phyloP scores from a whole-genome alignment of 768 basidiomycete genomes.

The Suillus cothurnatus region DNA sequence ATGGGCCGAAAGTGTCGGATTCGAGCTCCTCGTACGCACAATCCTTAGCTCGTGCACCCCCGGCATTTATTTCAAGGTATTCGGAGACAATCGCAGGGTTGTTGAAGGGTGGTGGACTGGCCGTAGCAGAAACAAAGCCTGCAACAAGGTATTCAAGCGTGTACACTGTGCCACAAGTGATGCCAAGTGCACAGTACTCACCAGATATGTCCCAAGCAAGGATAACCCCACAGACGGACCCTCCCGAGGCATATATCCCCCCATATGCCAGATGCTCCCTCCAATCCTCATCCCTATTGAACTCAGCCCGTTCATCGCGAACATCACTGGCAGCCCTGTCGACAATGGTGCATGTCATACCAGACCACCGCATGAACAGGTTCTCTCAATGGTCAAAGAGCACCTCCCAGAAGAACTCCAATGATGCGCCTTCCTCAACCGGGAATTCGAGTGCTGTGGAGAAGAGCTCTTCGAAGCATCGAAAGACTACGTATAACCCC shows the following conservation, averaged over 20 bases:
- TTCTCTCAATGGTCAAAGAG: neutral
- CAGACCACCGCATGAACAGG: neutral
- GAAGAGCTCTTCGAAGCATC: neutral
- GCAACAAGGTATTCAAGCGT: slow-evolving; percentile 31
- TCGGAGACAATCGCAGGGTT: slow-evolving; percentile 36
- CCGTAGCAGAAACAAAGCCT: slow-evolving; percentile 25
- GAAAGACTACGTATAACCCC: neutral
- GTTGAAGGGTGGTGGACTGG: slow-evolving; percentile 42
- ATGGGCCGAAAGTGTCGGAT: slow-evolving; percentile 26
- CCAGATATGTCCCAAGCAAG: no score
- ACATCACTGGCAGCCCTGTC: neutral
- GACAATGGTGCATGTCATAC: no score
- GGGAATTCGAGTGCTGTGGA: neutral
- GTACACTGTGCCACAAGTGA: slow-evolving; percentile 8
- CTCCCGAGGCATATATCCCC: slow-evolving; percentile 1
- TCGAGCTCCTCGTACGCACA: slow-evolving; percentile 39
- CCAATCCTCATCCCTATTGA: slow-evolving; percentile 11
- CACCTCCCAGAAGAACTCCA: neutral
- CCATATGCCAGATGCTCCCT: slow-evolving; percentile 12
- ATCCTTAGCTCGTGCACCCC: slow-evolving; percentile 9
- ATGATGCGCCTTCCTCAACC: neutral
- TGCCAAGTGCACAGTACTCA: no score
- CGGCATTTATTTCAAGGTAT: slow-evolving; percentile 7
- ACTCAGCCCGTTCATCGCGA: neutral
- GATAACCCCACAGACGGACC: no score